Evolutionary conservation across 2,329 filamentous ascomycete genomes (phyloP).

Genomic region (Colletotrichum sp.): DNA sequence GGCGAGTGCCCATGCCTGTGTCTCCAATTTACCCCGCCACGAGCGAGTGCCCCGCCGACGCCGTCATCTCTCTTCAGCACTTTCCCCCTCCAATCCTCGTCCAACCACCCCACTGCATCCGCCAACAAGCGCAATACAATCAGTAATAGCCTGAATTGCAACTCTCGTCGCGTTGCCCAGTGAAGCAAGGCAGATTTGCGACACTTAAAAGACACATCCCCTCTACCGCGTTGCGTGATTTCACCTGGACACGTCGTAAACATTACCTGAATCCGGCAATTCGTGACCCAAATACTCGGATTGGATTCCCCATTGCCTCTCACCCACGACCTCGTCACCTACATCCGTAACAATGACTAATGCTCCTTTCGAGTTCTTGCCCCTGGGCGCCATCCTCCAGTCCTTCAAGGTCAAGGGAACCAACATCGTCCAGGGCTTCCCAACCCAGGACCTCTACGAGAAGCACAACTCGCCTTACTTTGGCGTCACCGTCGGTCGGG

Average conservation of each 20-base stretch:
- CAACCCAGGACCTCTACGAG: constrained; percentile 75
- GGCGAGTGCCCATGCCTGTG: background rate
- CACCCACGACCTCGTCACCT: background rate
- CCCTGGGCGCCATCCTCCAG: constrained; percentile 81
- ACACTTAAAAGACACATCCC: background rate
- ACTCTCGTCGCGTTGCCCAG: background rate
- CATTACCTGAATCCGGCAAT: background rate
- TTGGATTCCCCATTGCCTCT: background rate
- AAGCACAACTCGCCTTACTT: constrained; percentile 81
- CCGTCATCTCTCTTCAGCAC: constrained; percentile 1
- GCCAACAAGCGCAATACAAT: constrained; percentile 10
- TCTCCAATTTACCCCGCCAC: constrained; percentile 22
- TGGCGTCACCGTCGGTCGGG: constrained; percentile 89
- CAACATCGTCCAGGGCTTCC: constrained; percentile 91
- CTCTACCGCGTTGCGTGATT: background rate
- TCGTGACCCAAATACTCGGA: background rate
- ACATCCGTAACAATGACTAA: constrained; percentile 41
- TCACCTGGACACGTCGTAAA: background rate
- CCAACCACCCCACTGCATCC: background rate
- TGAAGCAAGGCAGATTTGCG: background rate
- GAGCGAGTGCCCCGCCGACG: constrained; percentile 3
- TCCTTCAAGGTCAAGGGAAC: constrained; percentile 76
- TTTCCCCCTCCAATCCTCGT: constrained; percentile 2
- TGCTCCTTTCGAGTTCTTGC: constrained; percentile 68
- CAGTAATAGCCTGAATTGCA: constrained; percentile 20